These are phyloP conservation scores for Eurotiales sp. DNA, from an alignment of 2,329 filamentous ascomycete species.

Conservation along the genomic window DNA sequence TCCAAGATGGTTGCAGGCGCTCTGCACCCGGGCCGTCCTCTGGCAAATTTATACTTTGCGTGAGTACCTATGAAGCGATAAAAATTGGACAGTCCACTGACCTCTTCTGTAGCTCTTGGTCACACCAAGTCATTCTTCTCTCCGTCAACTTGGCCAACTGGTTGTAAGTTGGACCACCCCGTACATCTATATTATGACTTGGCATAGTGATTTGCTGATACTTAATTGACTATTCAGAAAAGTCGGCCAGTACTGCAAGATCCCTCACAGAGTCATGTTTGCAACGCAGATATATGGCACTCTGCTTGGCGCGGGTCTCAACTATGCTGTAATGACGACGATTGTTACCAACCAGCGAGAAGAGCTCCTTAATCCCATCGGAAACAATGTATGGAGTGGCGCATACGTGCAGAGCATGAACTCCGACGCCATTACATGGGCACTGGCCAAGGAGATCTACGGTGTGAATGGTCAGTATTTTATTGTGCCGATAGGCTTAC, in stretches of 20 bases:
- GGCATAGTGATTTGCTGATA: too few relatives aligned
- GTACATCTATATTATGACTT: too few relatives aligned
- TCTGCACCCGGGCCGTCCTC: conserved; percentile 22
- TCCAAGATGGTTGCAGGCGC: conserved; percentile 27
- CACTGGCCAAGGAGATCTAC: conserved; percentile 54
- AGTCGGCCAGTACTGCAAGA: conserved; percentile 43
- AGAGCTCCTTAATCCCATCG: conserved; percentile 44
- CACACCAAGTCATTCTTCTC: conserved; percentile 25
- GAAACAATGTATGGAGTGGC: conserved; percentile 53
- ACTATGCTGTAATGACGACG: conserved; percentile 55
- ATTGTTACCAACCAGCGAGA: conserved; percentile 51
- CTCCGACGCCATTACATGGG: conserved; percentile 38
- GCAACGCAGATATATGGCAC: conserved; percentile 55
- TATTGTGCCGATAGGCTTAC: conserved; percentile 50
- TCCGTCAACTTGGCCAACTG: conserved; percentile 23
- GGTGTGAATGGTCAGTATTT: conserved; percentile 41
- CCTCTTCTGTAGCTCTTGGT: conserved; percentile 16
- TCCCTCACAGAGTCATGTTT: conserved; percentile 55
- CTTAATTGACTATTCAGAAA: too few relatives aligned
- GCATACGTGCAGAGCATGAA: conserved; percentile 46
- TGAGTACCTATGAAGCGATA: not conserved
- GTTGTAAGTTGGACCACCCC: too few relatives aligned
- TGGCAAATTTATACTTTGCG: conserved; percentile 26
- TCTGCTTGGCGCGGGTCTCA: conserved; percentile 51
- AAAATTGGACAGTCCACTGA: too few relatives aligned